A percentile compares a stretch with the other conserved stretches of the same genome.
These are phyloP conservation scores for Pleurotus salmoneostramineus DNA, from an alignment of 768 basidiomycete species.

Conservation along the genomic window DNA sequence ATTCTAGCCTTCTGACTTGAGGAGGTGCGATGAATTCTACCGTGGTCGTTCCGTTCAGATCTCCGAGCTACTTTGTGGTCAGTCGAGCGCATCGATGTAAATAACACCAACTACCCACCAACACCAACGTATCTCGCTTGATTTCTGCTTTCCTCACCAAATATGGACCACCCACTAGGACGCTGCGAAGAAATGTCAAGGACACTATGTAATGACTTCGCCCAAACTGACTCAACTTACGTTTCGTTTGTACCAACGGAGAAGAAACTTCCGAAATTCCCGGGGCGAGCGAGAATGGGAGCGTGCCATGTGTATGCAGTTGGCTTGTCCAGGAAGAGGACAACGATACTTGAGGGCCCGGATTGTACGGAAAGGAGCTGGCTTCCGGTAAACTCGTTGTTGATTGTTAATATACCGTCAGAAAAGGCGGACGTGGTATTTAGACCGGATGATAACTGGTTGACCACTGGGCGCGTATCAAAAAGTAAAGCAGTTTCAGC, in stretches of 20 bases:
- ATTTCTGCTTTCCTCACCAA: constrained; percentile 47
- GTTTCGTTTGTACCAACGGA: constrained; percentile 40
- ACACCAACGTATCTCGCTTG: constrained; percentile 25
- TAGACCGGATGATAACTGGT: constrained; percentile 15
- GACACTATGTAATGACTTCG: background rate
- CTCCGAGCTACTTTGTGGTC: constrained; percentile 32
- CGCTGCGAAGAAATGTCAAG: constrained; percentile 16
- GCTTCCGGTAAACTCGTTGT: constrained; percentile 28
- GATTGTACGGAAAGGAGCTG: constrained; percentile 29
- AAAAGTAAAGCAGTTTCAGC: constrained; percentile 43
- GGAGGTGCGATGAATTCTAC: constrained; percentile 40
- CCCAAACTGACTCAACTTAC: constrained; percentile 20
- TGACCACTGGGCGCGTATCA: constrained; percentile 22
- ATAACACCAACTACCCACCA: constrained; percentile 21
- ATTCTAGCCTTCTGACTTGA: constrained; percentile 27
- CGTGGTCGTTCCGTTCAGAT: constrained; percentile 43
- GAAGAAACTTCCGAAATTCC: constrained; percentile 37
- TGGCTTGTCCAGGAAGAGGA: constrained; percentile 40
- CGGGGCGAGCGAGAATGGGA: constrained; percentile 34
- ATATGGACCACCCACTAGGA: constrained; percentile 51
- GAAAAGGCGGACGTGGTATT: constrained; percentile 26
- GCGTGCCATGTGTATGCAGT: constrained; percentile 48
- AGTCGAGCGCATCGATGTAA: background rate
- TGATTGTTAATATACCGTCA: constrained; percentile 35
- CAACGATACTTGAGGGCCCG: constrained; percentile 22